phyloP scores from a whole-genome alignment of 345 rosid genomes.

The Clarkia xantiana region DNA sequence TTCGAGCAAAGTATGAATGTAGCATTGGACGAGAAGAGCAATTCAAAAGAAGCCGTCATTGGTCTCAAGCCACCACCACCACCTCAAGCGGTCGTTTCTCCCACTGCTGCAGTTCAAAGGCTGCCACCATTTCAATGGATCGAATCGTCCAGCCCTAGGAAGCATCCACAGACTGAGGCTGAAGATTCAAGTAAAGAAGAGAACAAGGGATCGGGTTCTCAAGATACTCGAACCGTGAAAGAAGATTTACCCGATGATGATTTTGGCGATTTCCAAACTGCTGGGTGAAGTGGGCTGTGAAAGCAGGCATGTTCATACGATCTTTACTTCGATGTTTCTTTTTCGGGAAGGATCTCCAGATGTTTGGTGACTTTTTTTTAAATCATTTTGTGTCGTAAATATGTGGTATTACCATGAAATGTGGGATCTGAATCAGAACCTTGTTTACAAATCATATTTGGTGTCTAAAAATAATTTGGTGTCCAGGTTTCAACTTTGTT shows the following conservation, averaged over 20 bases:
- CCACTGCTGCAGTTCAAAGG: constrained; percentile 22
- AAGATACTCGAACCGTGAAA: constrained; percentile 19
- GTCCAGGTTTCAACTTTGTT: no score
- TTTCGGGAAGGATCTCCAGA: background rate
- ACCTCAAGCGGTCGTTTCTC: constrained; percentile 52
- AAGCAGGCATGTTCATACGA: constrained; percentile 2
- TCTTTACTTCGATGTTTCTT: background rate
- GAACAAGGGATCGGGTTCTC: constrained; percentile 17
- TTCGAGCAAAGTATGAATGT: constrained; percentile 44
- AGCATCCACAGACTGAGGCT: constrained; percentile 12
- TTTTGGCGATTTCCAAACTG: constrained; percentile 97
- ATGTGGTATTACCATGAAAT: constrained; percentile 2
- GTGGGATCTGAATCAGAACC: no score
- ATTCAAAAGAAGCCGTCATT: constrained; percentile 33
- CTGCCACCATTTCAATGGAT: constrained; percentile 23
- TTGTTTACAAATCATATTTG: no score
- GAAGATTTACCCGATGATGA: constrained; percentile 55
- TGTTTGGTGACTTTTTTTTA: background rate
- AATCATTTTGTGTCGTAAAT: constrained; percentile 1
- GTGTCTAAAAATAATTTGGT: no score
- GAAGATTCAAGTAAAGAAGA: constrained; percentile 15
- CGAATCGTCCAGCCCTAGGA: constrained; percentile 19
- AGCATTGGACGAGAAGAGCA: constrained; percentile 45
- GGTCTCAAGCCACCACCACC: constrained; percentile 74
- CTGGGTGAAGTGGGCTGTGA: constrained; percentile 22